Evolutionary conservation across 2,329 filamentous ascomycete species (phyloP), one percentile per base, ranked within the genome.

Genomic region (Penicillium sp.): DNA sequence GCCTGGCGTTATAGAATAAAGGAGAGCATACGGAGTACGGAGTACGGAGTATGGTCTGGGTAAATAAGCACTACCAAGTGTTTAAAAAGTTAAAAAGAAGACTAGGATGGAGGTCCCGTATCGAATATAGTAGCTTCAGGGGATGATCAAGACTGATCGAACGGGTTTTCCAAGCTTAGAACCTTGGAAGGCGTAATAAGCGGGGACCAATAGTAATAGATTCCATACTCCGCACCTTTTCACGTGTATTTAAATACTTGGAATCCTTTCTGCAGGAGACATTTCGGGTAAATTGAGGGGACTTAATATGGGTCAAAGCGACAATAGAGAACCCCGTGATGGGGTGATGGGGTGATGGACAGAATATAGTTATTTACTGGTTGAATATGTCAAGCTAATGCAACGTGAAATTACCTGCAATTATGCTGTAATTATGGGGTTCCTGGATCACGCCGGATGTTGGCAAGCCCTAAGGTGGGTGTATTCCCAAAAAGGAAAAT

Each of bases 391-490:
- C 4, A 43, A 38, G 21, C 19, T 48, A 48, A 7, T 51, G 36
- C 52, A 49, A 44, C 25, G 12, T 33, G 31, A 33, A 33, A 33
- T 33, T 44, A 27, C 7, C 8, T 49, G 36, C 51, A 45, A 15
- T 25, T 49, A n/a, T 41, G 36, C 13, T 33, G 13, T 6, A 33
- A 33, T 33, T 33, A 6, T 33, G 31, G 47, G 6, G 25, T 43
- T 39, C n/a, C 33, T 9, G 6, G 33, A 31, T 39, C 41, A 31
- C 23, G 19, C 42, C 50, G 59, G 59, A 49, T 36, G 41, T 33
- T 49, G 44, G 45, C 25, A 60, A 60, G 51, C 60, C 57, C 54
- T 60, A 60, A 59, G 31, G 33, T 45, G 49, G 53, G 19, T 21
- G 31, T 12, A 12, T 23, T 36, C 45, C 31, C 4, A 27, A 23